A percentile compares a stretch with the other conserved stretches of the same genome.
Conservation (phyloP, 306 rosid genomes). For the Benincasa hispida region DNA sequence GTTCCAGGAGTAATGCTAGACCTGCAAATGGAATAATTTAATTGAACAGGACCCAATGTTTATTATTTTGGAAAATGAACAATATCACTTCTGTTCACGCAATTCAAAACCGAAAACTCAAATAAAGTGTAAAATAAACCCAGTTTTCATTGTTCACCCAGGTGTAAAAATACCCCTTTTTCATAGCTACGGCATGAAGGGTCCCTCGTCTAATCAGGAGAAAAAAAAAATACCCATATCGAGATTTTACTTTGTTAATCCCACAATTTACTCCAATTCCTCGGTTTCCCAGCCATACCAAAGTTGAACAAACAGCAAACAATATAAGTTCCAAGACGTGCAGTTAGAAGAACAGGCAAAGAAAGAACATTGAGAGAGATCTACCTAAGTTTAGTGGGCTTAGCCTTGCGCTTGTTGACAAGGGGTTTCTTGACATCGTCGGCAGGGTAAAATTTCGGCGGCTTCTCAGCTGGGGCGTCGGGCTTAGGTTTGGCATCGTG, state of each 20-base stretch:
- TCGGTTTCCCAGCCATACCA: neutral
- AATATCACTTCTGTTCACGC: neutral
- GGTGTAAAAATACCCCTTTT: neutral
- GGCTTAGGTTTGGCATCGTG: conserved; percentile 40
- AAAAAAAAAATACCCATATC: neutral
- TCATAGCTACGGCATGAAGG: neutral
- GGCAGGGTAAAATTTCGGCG: conserved; percentile 35
- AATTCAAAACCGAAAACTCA: neutral
- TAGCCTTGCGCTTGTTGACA: conserved; percentile 32
- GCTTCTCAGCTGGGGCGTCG: conserved; percentile 14
- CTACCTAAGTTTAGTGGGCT: conserved; percentile 41
- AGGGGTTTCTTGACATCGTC: conserved; percentile 42
- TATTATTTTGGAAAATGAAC: neutral
- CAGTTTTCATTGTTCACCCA: too few relatives aligned
- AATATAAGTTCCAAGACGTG: neutral
- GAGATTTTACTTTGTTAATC: neutral
- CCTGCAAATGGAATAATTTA: conserved; percentile 16
- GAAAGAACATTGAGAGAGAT: neutral
- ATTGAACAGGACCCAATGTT: neutral
- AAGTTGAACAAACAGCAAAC: neutral
- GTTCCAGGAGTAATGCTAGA: conserved; percentile 54
- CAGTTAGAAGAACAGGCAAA: neutral
- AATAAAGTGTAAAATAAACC: neutral
- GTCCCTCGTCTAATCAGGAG: too few relatives aligned
- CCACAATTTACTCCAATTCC: neutral